These are phyloP conservation scores for Lachancea waltii DNA, from an alignment of 805 yeast genomes.

Conservation along the genomic window DNA sequence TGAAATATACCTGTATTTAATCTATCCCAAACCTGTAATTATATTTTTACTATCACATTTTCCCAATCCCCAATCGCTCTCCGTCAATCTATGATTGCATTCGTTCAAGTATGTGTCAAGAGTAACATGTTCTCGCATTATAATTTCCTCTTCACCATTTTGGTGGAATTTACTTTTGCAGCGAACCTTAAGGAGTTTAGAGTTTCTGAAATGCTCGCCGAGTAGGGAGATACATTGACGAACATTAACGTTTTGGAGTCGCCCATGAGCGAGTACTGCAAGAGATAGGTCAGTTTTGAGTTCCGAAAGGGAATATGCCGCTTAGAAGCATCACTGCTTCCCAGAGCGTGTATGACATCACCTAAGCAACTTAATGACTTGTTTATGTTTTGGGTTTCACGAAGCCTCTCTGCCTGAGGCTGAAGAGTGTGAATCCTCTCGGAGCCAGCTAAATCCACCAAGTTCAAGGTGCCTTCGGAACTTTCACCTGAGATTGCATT, in stretches of 20 bases:
- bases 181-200: slow-evolving; percentile 86
- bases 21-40: no score
- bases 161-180: slow-evolving; percentile 64
- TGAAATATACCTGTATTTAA: no score
- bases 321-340: slow-evolving; percentile 50
- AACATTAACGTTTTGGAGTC: slow-evolving; percentile 88
- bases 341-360: slow-evolving; percentile 75
- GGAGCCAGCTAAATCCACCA: slow-evolving; percentile 92
- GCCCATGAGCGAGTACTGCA: slow-evolving; percentile 81
- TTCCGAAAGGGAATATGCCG: slow-evolving; percentile 89
- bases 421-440: slow-evolving; percentile 74
- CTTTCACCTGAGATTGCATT: slow-evolving; percentile 44
- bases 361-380: slow-evolving; percentile 83
- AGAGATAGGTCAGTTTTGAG: slow-evolving; percentile 80
- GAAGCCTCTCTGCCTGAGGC: slow-evolving; percentile 70
- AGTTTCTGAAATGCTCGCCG: slow-evolving; percentile 63
- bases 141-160: slow-evolving; percentile 18
- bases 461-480: slow-evolving; percentile 58
- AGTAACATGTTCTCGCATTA: no score
- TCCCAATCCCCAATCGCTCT: no score
- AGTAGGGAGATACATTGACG: slow-evolving; percentile 74
- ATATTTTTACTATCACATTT: no score
- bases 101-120: no score
- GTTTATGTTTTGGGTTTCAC: slow-evolving; percentile 86
- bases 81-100: no score